Evolutionary conservation across 164 flowering plant genomes (phyloP).

Genomic region (Cinnamomum micranthum): DNA sequence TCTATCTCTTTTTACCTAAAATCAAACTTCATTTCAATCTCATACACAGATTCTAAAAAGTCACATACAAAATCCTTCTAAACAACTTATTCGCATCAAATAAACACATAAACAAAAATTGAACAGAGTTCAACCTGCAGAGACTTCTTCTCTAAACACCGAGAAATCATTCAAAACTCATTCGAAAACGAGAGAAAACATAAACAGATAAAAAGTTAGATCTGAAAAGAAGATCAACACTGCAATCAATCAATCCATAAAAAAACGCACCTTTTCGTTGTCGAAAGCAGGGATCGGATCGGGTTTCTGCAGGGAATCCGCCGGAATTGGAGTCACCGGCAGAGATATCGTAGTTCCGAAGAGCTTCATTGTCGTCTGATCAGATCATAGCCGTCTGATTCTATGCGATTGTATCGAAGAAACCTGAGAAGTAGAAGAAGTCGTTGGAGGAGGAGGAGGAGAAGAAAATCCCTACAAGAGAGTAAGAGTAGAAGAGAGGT

Average conservation of each 20-base stretch:
- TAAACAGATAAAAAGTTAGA: neutral
- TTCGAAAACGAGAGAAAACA: neutral
- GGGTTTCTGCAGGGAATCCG: slow-evolving; percentile 1
- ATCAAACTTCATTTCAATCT: too few relatives aligned
- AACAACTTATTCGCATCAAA: too few relatives aligned
- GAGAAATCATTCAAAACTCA: too few relatives aligned
- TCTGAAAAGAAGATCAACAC: too few relatives aligned
- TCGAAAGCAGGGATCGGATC: neutral
- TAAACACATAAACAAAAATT: too few relatives aligned
- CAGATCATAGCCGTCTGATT: too few relatives aligned
- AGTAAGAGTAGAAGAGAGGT: slow-evolving; percentile 17
- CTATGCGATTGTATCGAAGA: neutral
- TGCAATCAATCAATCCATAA: neutral
- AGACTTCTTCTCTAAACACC: too few relatives aligned
- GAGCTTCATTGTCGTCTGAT: slow-evolving; percentile 37
- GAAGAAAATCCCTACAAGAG: slow-evolving; percentile 17
- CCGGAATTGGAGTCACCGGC: slow-evolving; percentile 8
- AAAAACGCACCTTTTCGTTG: neutral
- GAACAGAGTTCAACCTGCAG: too few relatives aligned
- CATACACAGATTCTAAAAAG: too few relatives aligned
- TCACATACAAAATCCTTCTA: too few relatives aligned
- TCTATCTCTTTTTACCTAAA: too few relatives aligned
- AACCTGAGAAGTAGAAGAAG: neutral
- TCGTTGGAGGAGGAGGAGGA: neutral
- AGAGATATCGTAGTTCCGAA: slow-evolving; percentile 45